A percentile compares a stretch with the other conserved stretches of the same genome.
These are phyloP conservation scores for Volutella citrinella DNA, from an alignment of 2,329 filamentous ascomycete genomes.

Conservation along the genomic window DNA sequence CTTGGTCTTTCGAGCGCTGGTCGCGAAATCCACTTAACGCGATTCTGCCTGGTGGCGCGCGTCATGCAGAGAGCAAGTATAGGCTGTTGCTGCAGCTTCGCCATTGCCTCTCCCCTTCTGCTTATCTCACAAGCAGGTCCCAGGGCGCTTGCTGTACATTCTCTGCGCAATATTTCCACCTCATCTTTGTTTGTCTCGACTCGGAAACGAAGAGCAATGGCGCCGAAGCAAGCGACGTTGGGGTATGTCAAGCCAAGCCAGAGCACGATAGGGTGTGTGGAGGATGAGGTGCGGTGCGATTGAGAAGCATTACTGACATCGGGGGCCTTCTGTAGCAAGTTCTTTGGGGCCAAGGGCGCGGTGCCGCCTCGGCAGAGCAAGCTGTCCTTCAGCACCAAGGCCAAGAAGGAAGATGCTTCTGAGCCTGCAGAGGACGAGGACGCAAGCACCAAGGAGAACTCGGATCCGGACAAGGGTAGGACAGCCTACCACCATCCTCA, in stretches of 20 bases:
- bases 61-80: conserved; percentile 28
- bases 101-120: conserved; percentile 16
- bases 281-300: conserved; percentile 5
- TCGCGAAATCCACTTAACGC: conserved; percentile 36
- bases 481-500: conserved; percentile 1
- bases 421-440: conserved; percentile 27
- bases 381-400: conserved; percentile 68
- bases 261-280: conserved; percentile 67
- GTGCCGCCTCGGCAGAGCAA: conserved; percentile 71
- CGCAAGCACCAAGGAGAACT: conserved; percentile 35
- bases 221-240: conserved; percentile 74
- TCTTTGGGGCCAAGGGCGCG: conserved; percentile 64
- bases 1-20: conserved; percentile 14
- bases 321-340: conserved; percentile 60
- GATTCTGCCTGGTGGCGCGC: conserved; percentile 36
- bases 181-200: too few species aligned
- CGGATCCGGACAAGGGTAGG: conserved; percentile 37
- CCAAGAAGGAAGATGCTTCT: conserved; percentile 35
- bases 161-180: too few species aligned
- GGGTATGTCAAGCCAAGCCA: conserved; percentile 81
- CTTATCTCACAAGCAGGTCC: too few species aligned
- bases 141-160: too few species aligned
- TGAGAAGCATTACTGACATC: conserved; percentile 4
- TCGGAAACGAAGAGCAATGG: too few species aligned
- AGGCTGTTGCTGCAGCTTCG: conserved; percentile 18